Evolutionary conservation across 768 basidiomycete species (phyloP).

Genomic region (Mycena kentingensis): DNA sequence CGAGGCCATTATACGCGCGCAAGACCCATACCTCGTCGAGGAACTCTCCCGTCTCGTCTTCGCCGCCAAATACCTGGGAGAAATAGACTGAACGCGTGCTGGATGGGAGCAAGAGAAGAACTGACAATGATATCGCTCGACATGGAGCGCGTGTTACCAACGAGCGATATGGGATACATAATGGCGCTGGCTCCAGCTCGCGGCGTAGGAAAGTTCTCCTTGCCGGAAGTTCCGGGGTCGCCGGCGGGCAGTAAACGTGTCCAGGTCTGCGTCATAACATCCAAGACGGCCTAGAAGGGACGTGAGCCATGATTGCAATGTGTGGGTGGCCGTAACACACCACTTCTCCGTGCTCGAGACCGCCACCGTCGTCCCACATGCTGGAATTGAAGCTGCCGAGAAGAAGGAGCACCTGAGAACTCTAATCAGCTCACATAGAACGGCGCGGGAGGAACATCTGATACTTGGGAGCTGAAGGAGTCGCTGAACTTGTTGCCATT

Average conservation of each 20-base stretch:
- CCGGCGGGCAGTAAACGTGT: constrained; percentile 74
- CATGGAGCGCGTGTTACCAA: constrained; percentile 49
- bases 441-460: neutral
- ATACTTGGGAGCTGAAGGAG: constrained; percentile 50
- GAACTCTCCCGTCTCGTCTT: constrained; percentile 64
- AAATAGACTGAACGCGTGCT: no score
- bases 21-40: constrained; percentile 79
- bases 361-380: constrained; percentile 66
- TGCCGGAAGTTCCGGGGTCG: constrained; percentile 61
- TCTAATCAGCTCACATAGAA: neutral
- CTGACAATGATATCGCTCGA: constrained; percentile 54
- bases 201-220: constrained; percentile 58
- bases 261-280: constrained; percentile 65
- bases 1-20: constrained; percentile 64
- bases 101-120: constrained; percentile 8
- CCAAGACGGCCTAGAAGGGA: constrained; percentile 57
- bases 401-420: constrained; percentile 57
- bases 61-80: constrained; percentile 68
- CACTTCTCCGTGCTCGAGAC: constrained; percentile 69
- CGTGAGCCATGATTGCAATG: constrained; percentile 4
- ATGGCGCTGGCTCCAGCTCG: constrained; percentile 72
- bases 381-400: constrained; percentile 67
- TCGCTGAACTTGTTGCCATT: constrained; percentile 61
- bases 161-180: constrained; percentile 54
- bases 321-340: constrained; percentile 40